These are phyloP conservation scores for Colletotrichum nymphaeae DNA, from an alignment of 2,329 filamentous ascomycete species.

Conservation along the genomic window DNA sequence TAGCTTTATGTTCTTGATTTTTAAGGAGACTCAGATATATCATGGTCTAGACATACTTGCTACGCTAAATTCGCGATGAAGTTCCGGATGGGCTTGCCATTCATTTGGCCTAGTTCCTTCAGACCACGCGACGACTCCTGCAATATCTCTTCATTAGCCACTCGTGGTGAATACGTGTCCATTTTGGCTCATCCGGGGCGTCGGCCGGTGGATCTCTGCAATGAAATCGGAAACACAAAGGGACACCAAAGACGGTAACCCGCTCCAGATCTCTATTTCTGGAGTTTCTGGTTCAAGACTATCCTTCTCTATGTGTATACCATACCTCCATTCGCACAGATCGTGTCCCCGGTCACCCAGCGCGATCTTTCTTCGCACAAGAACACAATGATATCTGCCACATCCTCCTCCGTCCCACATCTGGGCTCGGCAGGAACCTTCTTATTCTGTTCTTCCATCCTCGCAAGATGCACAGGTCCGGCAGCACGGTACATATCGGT, in stretches of 20 bases:
- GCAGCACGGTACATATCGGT: slow-evolving; percentile 35
- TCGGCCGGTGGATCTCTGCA: too few species aligned
- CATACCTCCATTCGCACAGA: slow-evolving; percentile 28
- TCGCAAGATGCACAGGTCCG: slow-evolving; percentile 12
- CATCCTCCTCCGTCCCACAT: slow-evolving; percentile 15
- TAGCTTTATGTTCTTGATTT: not conserved
- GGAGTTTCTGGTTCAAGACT: not conserved
- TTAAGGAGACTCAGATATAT: not conserved
- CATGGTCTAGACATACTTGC: not conserved
- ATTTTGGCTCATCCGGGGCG: too few species aligned
- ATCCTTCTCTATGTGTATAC: slow-evolving; percentile 1
- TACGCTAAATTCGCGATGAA: not conserved
- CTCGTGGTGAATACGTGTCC: too few species aligned
- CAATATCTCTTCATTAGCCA: too few species aligned
- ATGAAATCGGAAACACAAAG: too few species aligned
- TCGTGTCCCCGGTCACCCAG: slow-evolving; percentile 27
- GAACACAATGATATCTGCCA: slow-evolving; percentile 27
- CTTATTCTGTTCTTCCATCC: slow-evolving; percentile 20
- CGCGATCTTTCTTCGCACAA: slow-evolving; percentile 21
- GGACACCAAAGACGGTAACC: too few species aligned
- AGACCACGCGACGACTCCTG: too few species aligned
- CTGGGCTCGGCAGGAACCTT: slow-evolving; percentile 26
- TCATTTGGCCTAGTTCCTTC: too few species aligned
- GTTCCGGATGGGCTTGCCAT: too few species aligned
- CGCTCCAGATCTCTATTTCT: too few species aligned